A percentile compares a stretch with the other conserved stretches of the same genome.
These are phyloP conservation scores for Tausonia pullulans DNA, from an alignment of 1,284 basidiomycete genomes.

Conservation along the genomic window DNA sequence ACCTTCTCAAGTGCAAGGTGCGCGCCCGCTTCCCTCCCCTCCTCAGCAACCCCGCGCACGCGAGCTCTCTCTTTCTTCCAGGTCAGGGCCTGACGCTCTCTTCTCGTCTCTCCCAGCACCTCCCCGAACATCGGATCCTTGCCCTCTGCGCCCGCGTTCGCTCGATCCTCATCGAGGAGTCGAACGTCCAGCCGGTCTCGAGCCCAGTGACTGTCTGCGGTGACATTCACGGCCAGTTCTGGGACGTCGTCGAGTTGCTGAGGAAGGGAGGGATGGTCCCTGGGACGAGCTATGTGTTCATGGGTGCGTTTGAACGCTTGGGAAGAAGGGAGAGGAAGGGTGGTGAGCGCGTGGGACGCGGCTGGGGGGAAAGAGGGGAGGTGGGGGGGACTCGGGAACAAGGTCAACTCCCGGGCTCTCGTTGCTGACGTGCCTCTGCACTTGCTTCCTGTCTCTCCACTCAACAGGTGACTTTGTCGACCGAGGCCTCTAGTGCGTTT, in stretches of 20 bases:
- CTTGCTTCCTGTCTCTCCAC: neutral
- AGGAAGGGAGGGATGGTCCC: conserved; percentile 78
- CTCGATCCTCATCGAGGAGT: conserved; percentile 79
- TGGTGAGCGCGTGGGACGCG: neutral
- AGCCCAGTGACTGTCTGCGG: conserved; percentile 87
- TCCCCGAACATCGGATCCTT: conserved; percentile 88
- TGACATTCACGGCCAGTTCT: conserved; percentile 92
- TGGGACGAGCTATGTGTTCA: conserved; percentile 91
- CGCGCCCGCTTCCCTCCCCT: neutral
- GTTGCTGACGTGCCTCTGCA: neutral
- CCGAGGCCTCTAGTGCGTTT: conserved; percentile 74
- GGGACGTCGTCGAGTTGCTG: conserved; percentile 85
- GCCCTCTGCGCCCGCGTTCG: conserved; percentile 75
- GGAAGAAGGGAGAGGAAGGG: neutral
- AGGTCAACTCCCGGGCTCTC: too few species aligned
- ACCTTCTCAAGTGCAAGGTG: conserved; percentile 12
- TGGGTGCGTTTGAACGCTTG: conserved; percentile 45
- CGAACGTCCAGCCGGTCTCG: conserved; percentile 86
- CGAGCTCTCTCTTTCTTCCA: neutral
- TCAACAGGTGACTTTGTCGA: conserved; percentile 91
- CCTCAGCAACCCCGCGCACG: neutral
- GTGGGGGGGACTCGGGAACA: too few species aligned
- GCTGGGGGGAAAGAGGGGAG: too few species aligned
- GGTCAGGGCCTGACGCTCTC: too few species aligned
- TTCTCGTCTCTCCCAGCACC: conserved; percentile 42